Evolutionary conservation across 495 filamentous ascomycete species (phyloP), one percentile per base, ranked within the genome.

Genomic region (Ramalina intermedia): DNA sequence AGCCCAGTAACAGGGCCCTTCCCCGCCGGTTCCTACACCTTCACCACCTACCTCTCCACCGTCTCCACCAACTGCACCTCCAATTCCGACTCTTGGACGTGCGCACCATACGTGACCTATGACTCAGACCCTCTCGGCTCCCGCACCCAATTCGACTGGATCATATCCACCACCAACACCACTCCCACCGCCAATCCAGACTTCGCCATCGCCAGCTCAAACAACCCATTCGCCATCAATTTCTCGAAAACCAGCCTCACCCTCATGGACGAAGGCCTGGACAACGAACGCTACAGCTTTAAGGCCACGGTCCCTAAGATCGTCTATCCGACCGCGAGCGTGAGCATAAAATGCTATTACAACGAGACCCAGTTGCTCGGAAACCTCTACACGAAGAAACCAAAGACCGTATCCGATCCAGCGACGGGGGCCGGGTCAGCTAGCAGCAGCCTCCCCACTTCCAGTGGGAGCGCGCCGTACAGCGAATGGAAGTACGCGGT

Each of bases 121-220:
- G 56, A 58, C 41, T 42, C 54, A 16, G 54, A 61, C 13, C 58
- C 66, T 6, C 26, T 41, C 11, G 43, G 52, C 16, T 58, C 66
- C 13, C 50, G 55, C 4, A 68, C 74, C 1, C 70, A 63, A 41
- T 81, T 79, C 62, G 66, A 71, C 57, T 80, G 76, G 76, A 67
- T 73, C 49, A 77, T 80, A 50, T 47, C 48, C 45, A 52, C 62
- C 23, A 46, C 45, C 16, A 21, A 29, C 18, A 24, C 47, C 8
- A 23, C 36, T 6, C 29, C 40, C 35, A 46, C n/a, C 1, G 17
- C 33, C 33, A 9, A 35, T 1, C 13, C 20, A 12, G 21, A 44
- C 27, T 56, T 54, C 47, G 50, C 56, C 37, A 73, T 74, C 50
- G 70, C 69, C 35, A 70, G 67, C 9, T 68, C 67, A 20, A 48